Conservation (phyloP, 129 eudicot genomes). For the Lactuca saligna region DNA sequence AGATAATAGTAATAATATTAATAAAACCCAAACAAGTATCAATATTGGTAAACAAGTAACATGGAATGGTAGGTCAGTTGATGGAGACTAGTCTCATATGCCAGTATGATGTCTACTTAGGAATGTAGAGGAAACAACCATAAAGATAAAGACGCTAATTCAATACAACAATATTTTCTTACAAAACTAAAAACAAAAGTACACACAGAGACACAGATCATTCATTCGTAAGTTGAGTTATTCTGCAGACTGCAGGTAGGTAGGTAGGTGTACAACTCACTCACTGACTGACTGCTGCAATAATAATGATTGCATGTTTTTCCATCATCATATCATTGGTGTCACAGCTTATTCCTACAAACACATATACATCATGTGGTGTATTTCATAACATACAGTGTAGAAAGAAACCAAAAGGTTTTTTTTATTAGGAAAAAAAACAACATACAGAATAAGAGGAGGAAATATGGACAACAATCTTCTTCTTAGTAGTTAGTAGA, state of each 20-base stretch:
- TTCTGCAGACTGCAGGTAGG: slow-evolving; percentile 3
- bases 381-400: neutral
- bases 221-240: neutral
- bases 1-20: too few relatives aligned
- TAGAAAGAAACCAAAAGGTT: neutral
- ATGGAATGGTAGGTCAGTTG: slow-evolving; percentile 23
- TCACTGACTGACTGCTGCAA: neutral
- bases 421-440: too few relatives aligned
- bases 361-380: neutral
- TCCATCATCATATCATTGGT: slow-evolving; percentile 3
- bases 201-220: neutral
- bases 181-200: slow-evolving; percentile 6
- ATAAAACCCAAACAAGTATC: too few relatives aligned
- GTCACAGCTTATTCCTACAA: slow-evolving; percentile 44
- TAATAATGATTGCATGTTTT: neutral
- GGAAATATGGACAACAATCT: neutral
- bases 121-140: too few relatives aligned
- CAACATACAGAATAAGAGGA: too few relatives aligned
- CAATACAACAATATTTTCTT: too few relatives aligned
- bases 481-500: slow-evolving; percentile 46
- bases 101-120: too few relatives aligned
- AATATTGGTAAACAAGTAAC: slow-evolving; percentile 21
- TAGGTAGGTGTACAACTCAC: slow-evolving; percentile 13
- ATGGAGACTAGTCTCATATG: neutral
- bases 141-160: neutral